Evolutionary conservation across 2,329 filamentous ascomycete species (phyloP).

Genomic region (Fusarium irregulare): DNA sequence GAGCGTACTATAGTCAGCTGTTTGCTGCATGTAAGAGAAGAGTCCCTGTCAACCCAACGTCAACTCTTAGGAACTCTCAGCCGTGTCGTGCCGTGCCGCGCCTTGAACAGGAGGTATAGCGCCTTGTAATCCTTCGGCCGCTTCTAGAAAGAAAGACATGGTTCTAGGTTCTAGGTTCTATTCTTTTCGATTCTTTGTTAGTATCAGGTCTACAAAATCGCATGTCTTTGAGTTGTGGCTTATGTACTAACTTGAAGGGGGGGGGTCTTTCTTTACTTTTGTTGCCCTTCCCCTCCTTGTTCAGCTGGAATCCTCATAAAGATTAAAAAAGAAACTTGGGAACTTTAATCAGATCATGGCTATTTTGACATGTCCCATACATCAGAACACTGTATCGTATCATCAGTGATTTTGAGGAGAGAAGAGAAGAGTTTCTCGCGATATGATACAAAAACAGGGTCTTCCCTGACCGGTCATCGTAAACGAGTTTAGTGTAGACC

Average conservation of each 20-base stretch:
- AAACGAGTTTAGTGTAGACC: constrained; percentile 7
- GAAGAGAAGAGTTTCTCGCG: not conserved
- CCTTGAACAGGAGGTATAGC: not conserved
- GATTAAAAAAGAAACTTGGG: not conserved
- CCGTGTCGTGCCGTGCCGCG: constrained; percentile 21
- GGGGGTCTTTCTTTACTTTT: not conserved
- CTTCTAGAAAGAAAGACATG: constrained; percentile 27
- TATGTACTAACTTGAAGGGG: not conserved
- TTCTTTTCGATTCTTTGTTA: not conserved
- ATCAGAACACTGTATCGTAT: not conserved
- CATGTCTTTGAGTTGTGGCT: constrained; percentile 28
- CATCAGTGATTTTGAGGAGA: not conserved
- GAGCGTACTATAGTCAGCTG: not conserved
- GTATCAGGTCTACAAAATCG: not conserved
- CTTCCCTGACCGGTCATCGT: constrained; percentile 11
- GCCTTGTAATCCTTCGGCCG: not conserved
- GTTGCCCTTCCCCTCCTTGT: not conserved
- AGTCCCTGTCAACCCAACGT: not conserved
- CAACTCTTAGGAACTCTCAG: constrained; percentile 14
- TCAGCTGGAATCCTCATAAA: constrained; percentile 9
- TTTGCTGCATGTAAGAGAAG: not conserved
- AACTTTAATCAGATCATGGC: constrained; percentile 3
- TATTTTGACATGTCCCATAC: constrained; percentile 1
- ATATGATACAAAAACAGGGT: not conserved
- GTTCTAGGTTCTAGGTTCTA: not conserved